A percentile compares a stretch with the other conserved stretches of the same genome.
Evolutionary conservation across 331 rosid genomes (phyloP).

Genomic region (Malus hybrid): DNA sequence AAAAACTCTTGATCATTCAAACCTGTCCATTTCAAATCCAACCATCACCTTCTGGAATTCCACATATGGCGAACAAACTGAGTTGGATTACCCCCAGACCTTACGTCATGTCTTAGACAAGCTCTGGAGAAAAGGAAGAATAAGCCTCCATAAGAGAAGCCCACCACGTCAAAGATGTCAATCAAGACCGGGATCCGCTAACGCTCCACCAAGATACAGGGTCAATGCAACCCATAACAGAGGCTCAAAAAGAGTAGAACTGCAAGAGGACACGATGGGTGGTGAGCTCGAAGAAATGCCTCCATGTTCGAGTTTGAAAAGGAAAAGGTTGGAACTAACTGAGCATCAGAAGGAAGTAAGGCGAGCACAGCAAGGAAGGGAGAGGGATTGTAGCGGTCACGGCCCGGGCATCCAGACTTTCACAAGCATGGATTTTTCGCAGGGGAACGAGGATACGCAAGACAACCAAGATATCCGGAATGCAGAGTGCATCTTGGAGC

Average conservation of each 20-base stretch:
- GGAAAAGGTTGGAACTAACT: slow-evolving; percentile 52
- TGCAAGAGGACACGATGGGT: slow-evolving; percentile 20
- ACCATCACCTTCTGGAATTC: slow-evolving; percentile 71
- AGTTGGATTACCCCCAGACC: slow-evolving; percentile 53
- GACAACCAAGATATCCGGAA: slow-evolving; percentile 51
- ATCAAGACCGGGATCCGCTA: slow-evolving; percentile 18
- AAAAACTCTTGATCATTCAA: slow-evolving; percentile 66
- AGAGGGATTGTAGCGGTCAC: slow-evolving; percentile 53
- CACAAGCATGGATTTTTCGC: slow-evolving; percentile 62
- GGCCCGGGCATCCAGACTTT: slow-evolving; percentile 74
- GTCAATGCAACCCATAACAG: slow-evolving; percentile 40
- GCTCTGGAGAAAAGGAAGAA: slow-evolving; percentile 51
- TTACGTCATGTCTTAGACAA: slow-evolving; percentile 62
- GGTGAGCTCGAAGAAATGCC: slow-evolving; percentile 14
- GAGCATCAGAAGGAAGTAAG: slow-evolving; percentile 79
- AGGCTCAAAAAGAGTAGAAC: slow-evolving; percentile 56
- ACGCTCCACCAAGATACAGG: slow-evolving; percentile 28
- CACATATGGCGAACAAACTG: slow-evolving; percentile 48
- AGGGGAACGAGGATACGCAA: slow-evolving; percentile 54
- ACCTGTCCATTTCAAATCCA: slow-evolving; percentile 54
- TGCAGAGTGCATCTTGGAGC: slow-evolving; percentile 46
- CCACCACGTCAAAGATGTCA: slow-evolving; percentile 35
- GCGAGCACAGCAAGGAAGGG: slow-evolving; percentile 76
- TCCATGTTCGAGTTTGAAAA: slow-evolving; percentile 25
- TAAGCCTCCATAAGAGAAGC: slow-evolving; percentile 65